Evolutionary conservation across 2,329 filamentous ascomycete genomes (phyloP), one percentile per base, ranked within the genome.

Genomic region (Scedosporium dehoogii): DNA sequence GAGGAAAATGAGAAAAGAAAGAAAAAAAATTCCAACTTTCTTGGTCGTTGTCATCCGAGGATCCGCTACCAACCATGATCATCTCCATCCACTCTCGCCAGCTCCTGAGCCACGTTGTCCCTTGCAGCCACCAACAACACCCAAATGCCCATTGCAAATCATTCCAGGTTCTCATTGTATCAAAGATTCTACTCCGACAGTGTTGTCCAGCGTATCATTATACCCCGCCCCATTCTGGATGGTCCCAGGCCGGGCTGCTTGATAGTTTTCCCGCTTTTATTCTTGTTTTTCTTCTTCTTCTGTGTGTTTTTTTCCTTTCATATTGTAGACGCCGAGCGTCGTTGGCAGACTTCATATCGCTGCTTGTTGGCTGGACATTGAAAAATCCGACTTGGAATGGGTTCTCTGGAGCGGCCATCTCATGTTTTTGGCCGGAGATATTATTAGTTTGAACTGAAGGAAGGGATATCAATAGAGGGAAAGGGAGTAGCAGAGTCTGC

Each of bases 1-100:
- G 61, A 44, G 58, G 67, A 64, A 62, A 18, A 51, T 12, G 10
- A 59, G 29, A 42, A 64, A 65, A 21, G 21, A 48, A 21, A 21
- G 7, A 21, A 21, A 48, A 48, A 48, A 48, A 48, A 5, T 21
- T 48, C 44, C 44, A 21, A 21, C 44, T 48, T 48, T 48, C 18
- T 48, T 18, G 18, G 21, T 48, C 44, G 44, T 48, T 21, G 44
- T 7, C 44, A 48, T 48, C 6, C 44, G n/a, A n/a, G 21, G 18
- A 48, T 48, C 18, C 44, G 44, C 18, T 14, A 48, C 44, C 18
- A n/a, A 38, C 33, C 33, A 38, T 10, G 4, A 38, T 10, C 3
- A 38, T 14, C 33, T 38, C 33, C 14, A 10, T 38, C 9, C 3
- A 3, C 33, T 38, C 33, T 38, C 33, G 10, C 14, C 5, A 38